Evolutionary conservation across 768 basidiomycete species (phyloP).

Genomic region (Kwoniella pini): DNA sequence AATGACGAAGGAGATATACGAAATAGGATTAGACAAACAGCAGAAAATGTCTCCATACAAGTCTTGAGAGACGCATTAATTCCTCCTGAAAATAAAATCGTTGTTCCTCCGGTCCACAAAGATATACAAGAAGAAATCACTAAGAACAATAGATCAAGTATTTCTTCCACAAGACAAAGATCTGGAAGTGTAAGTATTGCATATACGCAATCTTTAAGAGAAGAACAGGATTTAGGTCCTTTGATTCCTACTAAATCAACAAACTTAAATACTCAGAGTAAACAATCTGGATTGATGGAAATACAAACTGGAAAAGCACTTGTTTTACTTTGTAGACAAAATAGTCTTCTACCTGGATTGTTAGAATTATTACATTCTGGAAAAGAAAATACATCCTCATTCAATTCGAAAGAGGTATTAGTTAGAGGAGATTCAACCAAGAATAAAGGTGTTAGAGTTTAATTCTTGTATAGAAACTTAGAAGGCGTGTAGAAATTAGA

Average conservation of each 20-base stretch:
- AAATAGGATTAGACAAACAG: conserved; percentile 62
- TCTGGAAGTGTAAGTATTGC: conserved; percentile 27
- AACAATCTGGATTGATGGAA: conserved; percentile 71
- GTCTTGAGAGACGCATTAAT: conserved; percentile 84
- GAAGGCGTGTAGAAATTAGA: too few species aligned
- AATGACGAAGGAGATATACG: not conserved
- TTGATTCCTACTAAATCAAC: conserved; percentile 10
- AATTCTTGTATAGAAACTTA: too few species aligned
- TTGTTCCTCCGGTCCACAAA: not conserved
- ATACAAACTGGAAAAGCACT: conserved; percentile 77
- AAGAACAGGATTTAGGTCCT: conserved; percentile 17
- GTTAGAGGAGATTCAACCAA: conserved; percentile 7
- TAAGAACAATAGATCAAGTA: too few species aligned
- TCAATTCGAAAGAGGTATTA: not conserved
- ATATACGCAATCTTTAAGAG: conserved; percentile 42
- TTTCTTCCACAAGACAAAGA: conserved; percentile 18
- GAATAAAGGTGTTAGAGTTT: conserved; percentile 18
- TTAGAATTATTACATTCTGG: conserved; percentile 59
- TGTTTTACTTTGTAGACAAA: conserved; percentile 81
- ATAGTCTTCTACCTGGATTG: conserved; percentile 77
- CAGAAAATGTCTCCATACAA: conserved; percentile 73
- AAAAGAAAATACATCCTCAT: conserved; percentile 5
- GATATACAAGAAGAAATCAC: not conserved
- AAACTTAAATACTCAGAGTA: not conserved
- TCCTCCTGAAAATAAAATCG: conserved; percentile 40